Evolutionary conservation across 805 yeast genomes (phyloP), one percentile per base, ranked within the genome.

Genomic region (Metahyphopichia silvanorum): DNA sequence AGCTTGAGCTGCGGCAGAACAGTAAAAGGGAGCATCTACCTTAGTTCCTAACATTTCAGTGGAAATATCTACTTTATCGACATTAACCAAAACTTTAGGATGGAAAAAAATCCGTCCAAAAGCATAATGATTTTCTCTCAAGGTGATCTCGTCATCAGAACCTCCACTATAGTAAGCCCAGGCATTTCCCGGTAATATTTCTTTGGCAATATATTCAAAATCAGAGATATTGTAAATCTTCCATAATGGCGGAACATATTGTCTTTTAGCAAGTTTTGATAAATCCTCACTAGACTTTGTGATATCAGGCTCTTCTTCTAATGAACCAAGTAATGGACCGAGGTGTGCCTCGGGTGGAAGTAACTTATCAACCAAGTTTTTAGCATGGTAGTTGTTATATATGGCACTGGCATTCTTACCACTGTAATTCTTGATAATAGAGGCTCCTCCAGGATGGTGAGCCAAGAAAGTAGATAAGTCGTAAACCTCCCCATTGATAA

Each of bases 161-260:
- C 91, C 98, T 21, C 88, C 77, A 4, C 94, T 82, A 55, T 88
- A 91, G 59, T 91, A 91, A 10, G 93, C 93, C 94, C 97, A 86
- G 0, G 93, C 97, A 12, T 57, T 55, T 32, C 42, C 40, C 21
- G 46, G 49, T 54, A 55, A 48, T 29, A 58, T 55, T 20, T 44
- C 45, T 12, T 52, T 44, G 19, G 61, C 61, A 20, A 55, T 57
- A 33, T 42, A 55, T 39, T 55, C 61, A 27, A 55, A 55, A 32
- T 55, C 60, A 31, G 42, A 49, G 27, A 55, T 39, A 26, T 55
- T 55, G 43, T 51, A 53, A 30, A 55, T 46, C 29, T 50, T 31
- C 4, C 50, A 6, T 16, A 32, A 16, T 9, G 19, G 20, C 5
- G 34, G 34, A 8, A 42, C 44, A 33, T 44, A 38, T 27, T 39